These are phyloP conservation scores for Candida krabiensis DNA, from an alignment of 805 yeast species.

Conservation along the genomic window DNA sequence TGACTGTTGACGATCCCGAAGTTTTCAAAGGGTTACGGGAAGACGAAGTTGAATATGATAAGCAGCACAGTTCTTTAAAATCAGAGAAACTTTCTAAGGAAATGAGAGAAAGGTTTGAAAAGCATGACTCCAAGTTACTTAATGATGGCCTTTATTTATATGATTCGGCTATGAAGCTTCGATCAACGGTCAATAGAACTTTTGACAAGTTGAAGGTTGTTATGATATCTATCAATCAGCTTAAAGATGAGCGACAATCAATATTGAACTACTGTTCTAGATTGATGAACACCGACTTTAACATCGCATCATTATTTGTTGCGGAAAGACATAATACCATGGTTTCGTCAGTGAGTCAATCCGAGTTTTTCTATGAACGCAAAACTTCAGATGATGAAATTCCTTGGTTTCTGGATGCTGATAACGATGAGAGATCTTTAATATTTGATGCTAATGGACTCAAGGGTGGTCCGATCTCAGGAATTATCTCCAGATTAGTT, in stretches of 20 bases:
- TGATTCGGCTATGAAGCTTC: slow-evolving; percentile 33
- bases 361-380: slow-evolving; percentile 35
- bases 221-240: slow-evolving; percentile 47
- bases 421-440: slow-evolving; percentile 47
- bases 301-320: slow-evolving; percentile 52
- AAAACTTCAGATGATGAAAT: slow-evolving; percentile 40
- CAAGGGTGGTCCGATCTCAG: slow-evolving; percentile 81
- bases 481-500: slow-evolving; percentile 77
- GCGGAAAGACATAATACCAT: slow-evolving; percentile 43
- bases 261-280: slow-evolving; percentile 72
- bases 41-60: slow-evolving; percentile 46
- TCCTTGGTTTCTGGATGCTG: slow-evolving; percentile 76
- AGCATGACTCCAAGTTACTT: slow-evolving; percentile 29
- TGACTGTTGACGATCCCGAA: slow-evolving; percentile 74
- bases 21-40: slow-evolving; percentile 64
- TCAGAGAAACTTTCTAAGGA: slow-evolving; percentile 51
- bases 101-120: slow-evolving; percentile 45
- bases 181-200: slow-evolving; percentile 39
- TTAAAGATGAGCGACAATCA: slow-evolving; percentile 70
- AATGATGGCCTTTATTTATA: slow-evolving; percentile 36
- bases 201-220: slow-evolving; percentile 36
- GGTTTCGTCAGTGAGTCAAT: slow-evolving; percentile 28
- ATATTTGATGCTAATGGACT: slow-evolving; percentile 71
- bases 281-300: slow-evolving; percentile 72
- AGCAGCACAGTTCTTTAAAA: slow-evolving; percentile 38